Evolutionary conservation across 495 filamentous ascomycete genomes (phyloP), one percentile per base, ranked within the genome.

Genomic region (Jackrogersella multiformis): DNA sequence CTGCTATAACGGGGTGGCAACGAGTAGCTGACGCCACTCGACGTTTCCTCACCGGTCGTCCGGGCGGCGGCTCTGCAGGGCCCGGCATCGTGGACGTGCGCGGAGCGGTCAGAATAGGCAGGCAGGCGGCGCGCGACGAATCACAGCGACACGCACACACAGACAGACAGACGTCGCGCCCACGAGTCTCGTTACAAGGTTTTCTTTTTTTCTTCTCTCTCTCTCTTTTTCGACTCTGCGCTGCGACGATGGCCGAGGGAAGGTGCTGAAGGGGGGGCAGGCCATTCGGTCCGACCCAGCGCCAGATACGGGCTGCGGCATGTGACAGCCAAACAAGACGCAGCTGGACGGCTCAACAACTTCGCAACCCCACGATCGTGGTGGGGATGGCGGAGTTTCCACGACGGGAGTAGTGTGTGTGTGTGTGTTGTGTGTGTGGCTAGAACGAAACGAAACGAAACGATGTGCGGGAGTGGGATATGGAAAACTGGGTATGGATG

Each of bases 251-350:
- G 18, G 5, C 26, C 20, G 48, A 28, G 10, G 39, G 41, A 21
- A 35, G 16, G 36, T 23, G 28, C n/a, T n/a, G 16, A 45, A 23
- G 21, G 21, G 42, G 21, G 42, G 10, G 24, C 24, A n/a, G 24
- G 24, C 35, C 32, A 62, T 46, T 62, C 59, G 59, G 59, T 23
- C 59, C 59, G 59, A 62, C 36, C 49, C 8, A 16, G 28, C n/a
- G n/a, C n/a, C 46, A 20, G 16, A 34, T 46, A 38, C 49, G 48
- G 46, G 58, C 53, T 61, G 53, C 58, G 38, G 20, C 59, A 62
- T 62, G 59, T 62, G 59, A 62, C 49, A 55, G 36, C 23, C 49
- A 34, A 32, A 21, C 44, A 46, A 51, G 28, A 51, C 28, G 20
- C 26, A 46, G 10, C 2, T 36, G 10, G 34, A 42, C 20, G 9